Conservation (phyloP, 352 stramenopile species). For the Globisporangium echinulatum region DNA sequence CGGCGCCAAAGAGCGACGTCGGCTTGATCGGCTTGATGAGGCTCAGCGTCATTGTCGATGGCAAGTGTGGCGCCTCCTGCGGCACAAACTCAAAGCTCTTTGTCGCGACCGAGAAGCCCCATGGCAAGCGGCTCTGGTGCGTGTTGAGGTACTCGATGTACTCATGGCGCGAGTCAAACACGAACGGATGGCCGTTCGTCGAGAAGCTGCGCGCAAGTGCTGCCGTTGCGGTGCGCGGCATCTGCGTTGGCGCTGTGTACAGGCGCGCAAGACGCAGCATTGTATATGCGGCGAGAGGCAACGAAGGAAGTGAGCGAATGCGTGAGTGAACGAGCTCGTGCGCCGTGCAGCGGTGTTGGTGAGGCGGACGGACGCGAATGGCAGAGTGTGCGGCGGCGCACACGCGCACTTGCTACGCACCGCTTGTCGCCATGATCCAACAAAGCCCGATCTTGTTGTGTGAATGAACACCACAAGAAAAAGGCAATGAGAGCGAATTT, state of each 20-base stretch:
- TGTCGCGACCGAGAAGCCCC: constrained; percentile 81
- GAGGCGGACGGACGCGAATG: no score
- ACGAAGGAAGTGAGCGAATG: no score
- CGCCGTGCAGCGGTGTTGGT: no score
- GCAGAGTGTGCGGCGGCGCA: no score
- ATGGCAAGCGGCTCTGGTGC: constrained; percentile 78
- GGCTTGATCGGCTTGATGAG: constrained; percentile 84
- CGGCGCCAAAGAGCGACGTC: constrained; percentile 80
- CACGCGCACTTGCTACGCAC: no score
- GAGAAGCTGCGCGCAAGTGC: constrained; percentile 15
- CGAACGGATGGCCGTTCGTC: constrained; percentile 51
- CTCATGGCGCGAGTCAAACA: constrained; percentile 77
- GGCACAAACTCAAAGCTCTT: constrained; percentile 81
- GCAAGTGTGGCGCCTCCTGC: constrained; percentile 69
- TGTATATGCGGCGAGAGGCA: not conserved
- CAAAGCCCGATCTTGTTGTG: no score
- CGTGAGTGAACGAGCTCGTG: no score
- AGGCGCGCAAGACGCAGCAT: not conserved
- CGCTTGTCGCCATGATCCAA: no score
- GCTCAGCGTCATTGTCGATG: constrained; percentile 83
- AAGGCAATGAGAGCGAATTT: no score
- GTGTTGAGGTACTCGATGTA: constrained; percentile 71
- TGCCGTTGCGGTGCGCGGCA: not conserved
- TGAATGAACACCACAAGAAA: no score
- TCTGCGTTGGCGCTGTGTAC: not conserved